A percentile compares a stretch with the other conserved stretches of the same genome.
These are phyloP conservation scores for Boletus patriciae DNA, from an alignment of 768 basidiomycete species.

Conservation along the genomic window DNA sequence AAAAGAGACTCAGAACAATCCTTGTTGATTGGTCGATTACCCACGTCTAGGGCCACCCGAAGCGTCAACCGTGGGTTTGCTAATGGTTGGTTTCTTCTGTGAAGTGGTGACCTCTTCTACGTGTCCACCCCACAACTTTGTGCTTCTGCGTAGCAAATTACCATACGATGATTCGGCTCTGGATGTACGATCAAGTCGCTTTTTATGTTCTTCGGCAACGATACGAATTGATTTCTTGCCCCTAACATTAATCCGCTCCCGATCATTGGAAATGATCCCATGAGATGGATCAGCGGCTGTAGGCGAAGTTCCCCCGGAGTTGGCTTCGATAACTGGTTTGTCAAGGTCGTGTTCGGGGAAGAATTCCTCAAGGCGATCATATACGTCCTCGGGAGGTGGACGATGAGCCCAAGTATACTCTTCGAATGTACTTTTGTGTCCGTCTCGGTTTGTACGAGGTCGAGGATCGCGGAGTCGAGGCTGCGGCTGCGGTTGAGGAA, in stretches of 20 bases:
- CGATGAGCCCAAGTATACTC: constrained; percentile 86
- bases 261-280: constrained; percentile 36
- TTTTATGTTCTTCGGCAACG: constrained; percentile 87
- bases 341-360: constrained; percentile 97
- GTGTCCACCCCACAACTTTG: constrained; percentile 93
- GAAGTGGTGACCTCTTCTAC: constrained; percentile 90
- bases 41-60: constrained; percentile 66
- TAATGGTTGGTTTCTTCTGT: constrained; percentile 50
- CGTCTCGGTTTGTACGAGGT: constrained; percentile 31
- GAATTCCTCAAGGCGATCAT: constrained; percentile 89
- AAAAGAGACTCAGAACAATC: constrained; percentile 20
- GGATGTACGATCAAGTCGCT: constrained; percentile 67
- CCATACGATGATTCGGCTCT: constrained; percentile 53
- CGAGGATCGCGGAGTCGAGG: constrained; percentile 17
- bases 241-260: constrained; percentile 44
- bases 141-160: constrained; percentile 72
- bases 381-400: constrained; percentile 89
- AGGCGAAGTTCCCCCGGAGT: constrained; percentile 77
- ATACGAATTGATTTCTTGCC: constrained; percentile 91
- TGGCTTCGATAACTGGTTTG: constrained; percentile 89
- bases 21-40: constrained; percentile 32
- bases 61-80: constrained; percentile 52
- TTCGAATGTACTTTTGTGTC: constrained; percentile 52
- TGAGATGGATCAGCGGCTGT: constrained; percentile 55
- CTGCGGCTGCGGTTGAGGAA: constrained; percentile 14